These are phyloP conservation scores for Epichloe scottii DNA, from an alignment of 2,329 filamentous ascomycete species.

Conservation along the genomic window DNA sequence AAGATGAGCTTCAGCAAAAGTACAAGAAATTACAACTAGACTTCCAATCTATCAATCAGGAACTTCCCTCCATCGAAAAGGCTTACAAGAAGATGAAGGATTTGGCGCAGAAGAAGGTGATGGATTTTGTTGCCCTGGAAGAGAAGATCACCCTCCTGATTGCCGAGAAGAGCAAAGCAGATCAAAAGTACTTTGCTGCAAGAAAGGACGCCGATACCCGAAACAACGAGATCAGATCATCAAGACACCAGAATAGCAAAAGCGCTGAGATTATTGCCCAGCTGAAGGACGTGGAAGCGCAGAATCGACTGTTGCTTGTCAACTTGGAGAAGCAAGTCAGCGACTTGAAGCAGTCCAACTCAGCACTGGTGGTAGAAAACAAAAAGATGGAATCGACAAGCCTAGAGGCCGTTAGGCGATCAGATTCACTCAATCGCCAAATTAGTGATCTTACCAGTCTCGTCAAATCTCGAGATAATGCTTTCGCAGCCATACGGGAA, in stretches of 20 bases:
- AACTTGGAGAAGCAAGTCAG: conserved; percentile 86
- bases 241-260: conserved; percentile 75
- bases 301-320: conserved; percentile 60
- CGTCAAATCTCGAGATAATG: conserved; percentile 63
- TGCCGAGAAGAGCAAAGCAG: conserved; percentile 89
- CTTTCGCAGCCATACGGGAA: conserved; percentile 37
- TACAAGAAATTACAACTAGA: conserved; percentile 66
- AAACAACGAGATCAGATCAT: conserved; percentile 63
- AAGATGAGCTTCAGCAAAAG: conserved; percentile 62
- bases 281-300: conserved; percentile 77
- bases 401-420: conserved; percentile 54
- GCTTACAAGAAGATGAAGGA: conserved; percentile 85
- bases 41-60: conserved; percentile 72
- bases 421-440: conserved; percentile 64
- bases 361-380: conserved; percentile 57
- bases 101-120: conserved; percentile 74
- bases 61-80: conserved; percentile 77
- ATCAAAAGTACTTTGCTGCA: conserved; percentile 94
- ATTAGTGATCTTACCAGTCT: conserved; percentile 62
- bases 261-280: conserved; percentile 89
- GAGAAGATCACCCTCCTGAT: conserved; percentile 62
- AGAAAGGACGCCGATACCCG: conserved; percentile 88
- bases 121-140: conserved; percentile 63
- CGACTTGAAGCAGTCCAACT: conserved; percentile 69
- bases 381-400: conserved; percentile 62